These are phyloP conservation scores for Calonectria pseudoreteaudii DNA, from an alignment of 2,329 filamentous ascomycete species.

Conservation along the genomic window DNA sequence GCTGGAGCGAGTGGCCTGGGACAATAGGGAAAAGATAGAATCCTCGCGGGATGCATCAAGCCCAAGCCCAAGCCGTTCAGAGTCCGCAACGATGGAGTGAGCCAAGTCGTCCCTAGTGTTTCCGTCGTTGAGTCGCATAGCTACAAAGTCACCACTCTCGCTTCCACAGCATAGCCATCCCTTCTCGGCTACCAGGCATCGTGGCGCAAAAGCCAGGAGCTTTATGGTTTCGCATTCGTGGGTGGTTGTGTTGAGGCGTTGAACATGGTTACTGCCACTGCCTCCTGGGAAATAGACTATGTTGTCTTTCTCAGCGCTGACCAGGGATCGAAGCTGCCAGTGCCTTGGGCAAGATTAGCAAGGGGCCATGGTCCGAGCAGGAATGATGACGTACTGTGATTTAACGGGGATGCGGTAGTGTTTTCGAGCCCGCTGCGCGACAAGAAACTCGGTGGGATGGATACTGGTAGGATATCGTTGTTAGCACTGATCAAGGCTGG, in stretches of 20 bases:
- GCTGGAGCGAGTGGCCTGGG: constrained; percentile 53
- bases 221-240: constrained; percentile 80
- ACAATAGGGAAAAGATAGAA: constrained; percentile 50
- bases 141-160: constrained; percentile 87
- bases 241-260: constrained; percentile 75
- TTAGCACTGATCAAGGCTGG: constrained; percentile 12
- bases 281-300: constrained; percentile 88
- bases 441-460: constrained; percentile 74
- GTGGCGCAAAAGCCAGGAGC: constrained; percentile 77
- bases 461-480: constrained; percentile 57
- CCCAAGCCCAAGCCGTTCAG: constrained; percentile 44
- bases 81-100: constrained; percentile 48
- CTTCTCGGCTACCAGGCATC: constrained; percentile 86
- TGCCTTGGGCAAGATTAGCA: constrained; percentile 64
- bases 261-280: constrained; percentile 72
- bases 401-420: constrained; percentile 77
- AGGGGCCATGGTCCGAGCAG: constrained; percentile 37
- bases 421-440: constrained; percentile 70
- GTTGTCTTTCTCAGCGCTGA: constrained; percentile 82
- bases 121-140: constrained; percentile 72
- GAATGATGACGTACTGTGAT: constrained; percentile 66
- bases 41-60: constrained; percentile 49
- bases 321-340: constrained; percentile 90
- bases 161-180: constrained; percentile 94
- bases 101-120: constrained; percentile 41